These are phyloP conservation scores for Hypoxylon sp. DNA, from an alignment of 2,329 filamentous ascomycete species.

Conservation along the genomic window DNA sequence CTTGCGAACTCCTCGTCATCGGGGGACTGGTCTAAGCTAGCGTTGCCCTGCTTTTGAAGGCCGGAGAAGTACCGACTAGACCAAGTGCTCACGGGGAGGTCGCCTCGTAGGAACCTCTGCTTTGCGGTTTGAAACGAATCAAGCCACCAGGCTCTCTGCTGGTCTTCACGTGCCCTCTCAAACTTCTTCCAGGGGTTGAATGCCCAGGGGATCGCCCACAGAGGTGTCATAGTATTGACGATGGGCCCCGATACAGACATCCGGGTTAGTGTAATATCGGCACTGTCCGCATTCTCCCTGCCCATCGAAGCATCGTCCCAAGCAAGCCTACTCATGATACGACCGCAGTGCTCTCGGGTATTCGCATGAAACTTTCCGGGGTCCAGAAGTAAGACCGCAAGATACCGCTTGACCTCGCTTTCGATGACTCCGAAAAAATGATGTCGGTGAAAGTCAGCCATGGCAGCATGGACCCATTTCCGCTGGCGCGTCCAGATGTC, in stretches of 20 bases:
- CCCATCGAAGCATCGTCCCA: constrained; percentile 60
- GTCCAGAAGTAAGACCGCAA: constrained; percentile 56
- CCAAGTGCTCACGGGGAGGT: constrained; percentile 57
- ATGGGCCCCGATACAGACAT: constrained; percentile 62
- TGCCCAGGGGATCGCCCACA: constrained; percentile 55
- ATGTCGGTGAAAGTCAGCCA: constrained; percentile 50
- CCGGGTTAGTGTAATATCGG: constrained; percentile 56
- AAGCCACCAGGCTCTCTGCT: constrained; percentile 57
- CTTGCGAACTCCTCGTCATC: constrained; percentile 56
- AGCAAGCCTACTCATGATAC: constrained; percentile 58
- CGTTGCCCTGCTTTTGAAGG: constrained; percentile 51
- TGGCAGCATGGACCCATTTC: constrained; percentile 61
- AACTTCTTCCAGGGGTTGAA: constrained; percentile 59
- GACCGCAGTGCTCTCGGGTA: constrained; percentile 58
- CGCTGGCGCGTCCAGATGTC: constrained; percentile 58
- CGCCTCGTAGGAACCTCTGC: constrained; percentile 50
- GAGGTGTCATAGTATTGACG: constrained; percentile 58
- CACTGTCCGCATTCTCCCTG: constrained; percentile 54
- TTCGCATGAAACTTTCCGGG: constrained; percentile 55
- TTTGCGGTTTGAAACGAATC: constrained; percentile 52
- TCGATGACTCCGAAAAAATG: constrained; percentile 60
- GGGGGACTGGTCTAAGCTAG: constrained; percentile 50
- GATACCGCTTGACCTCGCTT: constrained; percentile 54
- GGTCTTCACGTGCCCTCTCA: constrained; percentile 53
- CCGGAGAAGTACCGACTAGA: constrained; percentile 57